Evolutionary conservation across 2,329 filamentous ascomycete genomes (phyloP).

Genomic region (Nothopassalora personata): DNA sequence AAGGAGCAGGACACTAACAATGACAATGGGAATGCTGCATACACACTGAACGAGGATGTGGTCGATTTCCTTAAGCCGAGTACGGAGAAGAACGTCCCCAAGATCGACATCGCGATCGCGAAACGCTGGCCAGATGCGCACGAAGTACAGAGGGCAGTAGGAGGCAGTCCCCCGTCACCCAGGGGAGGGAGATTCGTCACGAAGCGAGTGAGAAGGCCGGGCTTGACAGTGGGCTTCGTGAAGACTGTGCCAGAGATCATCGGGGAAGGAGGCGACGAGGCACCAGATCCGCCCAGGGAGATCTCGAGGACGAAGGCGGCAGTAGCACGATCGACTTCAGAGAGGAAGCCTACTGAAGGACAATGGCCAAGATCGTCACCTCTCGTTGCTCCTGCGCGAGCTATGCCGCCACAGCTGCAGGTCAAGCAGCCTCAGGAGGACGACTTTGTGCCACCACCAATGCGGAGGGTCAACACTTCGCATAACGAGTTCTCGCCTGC

Average conservation of each 20-base stretch:
- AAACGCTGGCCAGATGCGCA: constrained; percentile 48
- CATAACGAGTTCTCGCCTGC: constrained; percentile 25
- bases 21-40: constrained; percentile 12
- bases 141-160: constrained; percentile 33
- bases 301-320: constrained; percentile 56
- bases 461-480: constrained; percentile 23
- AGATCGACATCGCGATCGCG: constrained; percentile 47
- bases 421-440: constrained; percentile 7
- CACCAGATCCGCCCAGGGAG: constrained; percentile 64
- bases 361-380: constrained; percentile 14
- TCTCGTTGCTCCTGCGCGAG: constrained; percentile 5
- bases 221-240: constrained; percentile 68
- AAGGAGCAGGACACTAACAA: constrained; percentile 20
- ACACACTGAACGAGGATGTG: constrained; percentile 43
- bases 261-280: constrained; percentile 86
- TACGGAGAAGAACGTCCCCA: constrained; percentile 40
- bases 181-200: constrained; percentile 20
- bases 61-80: constrained; percentile 55
- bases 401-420: constrained; percentile 1
- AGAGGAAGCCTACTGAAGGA: constrained; percentile 19
- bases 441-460: constrained; percentile 13
- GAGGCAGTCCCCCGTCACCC: constrained; percentile 8
- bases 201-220: constrained; percentile 53
- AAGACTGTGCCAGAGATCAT: constrained; percentile 73
- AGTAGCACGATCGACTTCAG: constrained; percentile 26